Base-by-base conservation (phyloP, 495 filamentous ascomycete species). In the Neurospora sp. region DNA sequence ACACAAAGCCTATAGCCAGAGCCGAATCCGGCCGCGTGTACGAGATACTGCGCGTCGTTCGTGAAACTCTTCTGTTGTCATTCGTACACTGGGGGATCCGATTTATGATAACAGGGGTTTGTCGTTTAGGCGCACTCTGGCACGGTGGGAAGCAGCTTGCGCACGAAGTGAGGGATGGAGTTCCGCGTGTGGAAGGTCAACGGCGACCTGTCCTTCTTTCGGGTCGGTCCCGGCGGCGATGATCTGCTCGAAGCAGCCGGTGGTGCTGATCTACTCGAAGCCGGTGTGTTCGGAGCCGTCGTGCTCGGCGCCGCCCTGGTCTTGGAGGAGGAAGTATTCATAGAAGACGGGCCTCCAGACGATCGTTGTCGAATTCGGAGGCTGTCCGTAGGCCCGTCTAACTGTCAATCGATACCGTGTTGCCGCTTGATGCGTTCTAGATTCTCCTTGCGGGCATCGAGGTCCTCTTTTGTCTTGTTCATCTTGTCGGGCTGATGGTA, bases 401-500 rank as follows among this genome's bases (percentile, higher is more conserved):
- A 84, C 86, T 86, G 85, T 94, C 91, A 99, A 89, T 97, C 96
- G 88, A 99, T 99, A 79, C 94, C 94, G 84, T 99, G 93, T 82
- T 98, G 93, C 81, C 91, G 90, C 87, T 99, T 99, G 85, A 97
- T 89, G 86, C 92, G 92, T 90, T 97, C 96, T 91, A 99, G 88
- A 86, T 95, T 96, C 80, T 97, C 92, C 85, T 97, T 93, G 83
- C 96, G 92, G 81, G 94, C 91, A 74, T 94, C 92, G 73, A 99
- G 87, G 84, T 98, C 94, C 81, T 96, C 93, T 90, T 95, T 94
- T 83, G 94, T 91, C 81, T 89, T 91, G 76, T 88, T 85, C 90
- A 97, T 98, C 89, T 98, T 98, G 81, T 98, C 96, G 78, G 95
- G 95, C 86, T 99, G 96, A 82, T 99, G 96, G 81, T 97, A 98